phyloP scores from a whole-genome alignment of 2,329 filamentous ascomycete species.

The Claviceps sp. region DNA sequence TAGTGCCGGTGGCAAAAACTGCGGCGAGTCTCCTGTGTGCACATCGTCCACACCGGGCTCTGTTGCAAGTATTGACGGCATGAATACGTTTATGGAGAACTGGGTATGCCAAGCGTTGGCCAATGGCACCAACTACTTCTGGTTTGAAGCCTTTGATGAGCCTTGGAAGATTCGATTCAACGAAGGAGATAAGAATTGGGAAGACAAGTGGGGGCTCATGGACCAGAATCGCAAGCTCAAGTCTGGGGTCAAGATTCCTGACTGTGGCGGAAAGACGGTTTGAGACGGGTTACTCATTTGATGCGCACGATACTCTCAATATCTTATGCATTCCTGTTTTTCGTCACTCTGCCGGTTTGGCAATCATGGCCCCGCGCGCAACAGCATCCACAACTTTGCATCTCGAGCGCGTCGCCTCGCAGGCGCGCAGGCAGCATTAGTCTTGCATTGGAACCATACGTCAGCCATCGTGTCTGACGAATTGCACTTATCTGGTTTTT shows the following conservation, averaged over 20 bases:
- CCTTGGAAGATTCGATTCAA: conserved; percentile 82
- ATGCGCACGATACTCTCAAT: no score
- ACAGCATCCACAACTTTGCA: neutral
- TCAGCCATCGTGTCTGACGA: neutral
- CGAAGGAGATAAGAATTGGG: conserved; percentile 58
- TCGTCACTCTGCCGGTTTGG: neutral
- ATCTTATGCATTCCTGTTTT: neutral
- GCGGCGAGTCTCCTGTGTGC: conserved; percentile 46
- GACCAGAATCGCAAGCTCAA: conserved; percentile 77
- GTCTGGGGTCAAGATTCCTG: conserved; percentile 68
- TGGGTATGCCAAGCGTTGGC: conserved; percentile 72
- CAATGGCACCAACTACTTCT: conserved; percentile 88
- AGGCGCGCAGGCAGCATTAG: neutral
- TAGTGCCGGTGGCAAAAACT: conserved; percentile 64
- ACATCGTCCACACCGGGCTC: conserved; percentile 37
- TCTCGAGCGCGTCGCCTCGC: neutral
- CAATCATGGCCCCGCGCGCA: neutral
- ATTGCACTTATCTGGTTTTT: neutral
- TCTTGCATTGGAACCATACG: neutral
- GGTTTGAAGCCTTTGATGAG: conserved; percentile 96
- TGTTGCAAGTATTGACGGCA: conserved; percentile 63
- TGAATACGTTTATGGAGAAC: conserved; percentile 75
- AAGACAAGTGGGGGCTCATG: conserved; percentile 92
- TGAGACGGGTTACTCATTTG: neutral
- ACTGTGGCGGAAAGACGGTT: conserved; percentile 66